phyloP scores from a whole-genome alignment of 176 grass and related monocot genomes.

The Musa beccarii region DNA sequence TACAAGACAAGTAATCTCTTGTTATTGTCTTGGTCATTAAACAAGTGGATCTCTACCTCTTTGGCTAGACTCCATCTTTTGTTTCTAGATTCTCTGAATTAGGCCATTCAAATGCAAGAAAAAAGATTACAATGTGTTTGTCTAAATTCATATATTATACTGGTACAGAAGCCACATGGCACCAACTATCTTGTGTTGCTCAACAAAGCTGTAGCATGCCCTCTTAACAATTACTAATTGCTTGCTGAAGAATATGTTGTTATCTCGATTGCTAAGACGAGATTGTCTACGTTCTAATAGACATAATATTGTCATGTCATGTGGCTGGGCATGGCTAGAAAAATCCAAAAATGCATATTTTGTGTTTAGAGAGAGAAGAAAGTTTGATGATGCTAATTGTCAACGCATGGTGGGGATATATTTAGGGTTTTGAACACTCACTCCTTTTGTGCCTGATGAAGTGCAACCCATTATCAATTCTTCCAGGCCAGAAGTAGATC shows the following conservation, averaged over 20 bases:
- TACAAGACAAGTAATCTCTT: constrained; percentile 31
- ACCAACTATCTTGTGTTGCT: too few relatives aligned
- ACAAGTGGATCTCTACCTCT: constrained; percentile 25
- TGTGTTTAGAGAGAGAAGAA: too few relatives aligned
- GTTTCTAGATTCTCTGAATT: constrained; percentile 22
- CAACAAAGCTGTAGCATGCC: too few relatives aligned
- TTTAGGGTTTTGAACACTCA: constrained; percentile 20
- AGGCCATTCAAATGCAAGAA: constrained; percentile 18
- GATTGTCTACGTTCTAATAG: too few relatives aligned
- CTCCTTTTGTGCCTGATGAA: constrained; percentile 43
- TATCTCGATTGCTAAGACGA: too few relatives aligned
- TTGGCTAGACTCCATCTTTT: constrained; percentile 20
- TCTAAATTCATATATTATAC: constrained; percentile 21
- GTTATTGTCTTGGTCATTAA: constrained; percentile 69
- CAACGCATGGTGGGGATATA: not conserved
- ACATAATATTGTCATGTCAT: too few relatives aligned
- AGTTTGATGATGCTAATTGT: too few relatives aligned
- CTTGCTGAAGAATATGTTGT: too few relatives aligned
- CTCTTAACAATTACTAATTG: too few relatives aligned
- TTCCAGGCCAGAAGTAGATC: constrained; percentile 53
- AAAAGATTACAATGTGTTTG: constrained; percentile 14
- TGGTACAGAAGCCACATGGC: too few relatives aligned
- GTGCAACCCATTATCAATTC: constrained; percentile 77
- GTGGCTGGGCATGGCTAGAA: too few relatives aligned
- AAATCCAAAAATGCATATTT: too few relatives aligned